Evolutionary conservation across 192 early-diverging fungal species (phyloP), one percentile per base, ranked within the genome.

Genomic region (Pilaira anomala): DNA sequence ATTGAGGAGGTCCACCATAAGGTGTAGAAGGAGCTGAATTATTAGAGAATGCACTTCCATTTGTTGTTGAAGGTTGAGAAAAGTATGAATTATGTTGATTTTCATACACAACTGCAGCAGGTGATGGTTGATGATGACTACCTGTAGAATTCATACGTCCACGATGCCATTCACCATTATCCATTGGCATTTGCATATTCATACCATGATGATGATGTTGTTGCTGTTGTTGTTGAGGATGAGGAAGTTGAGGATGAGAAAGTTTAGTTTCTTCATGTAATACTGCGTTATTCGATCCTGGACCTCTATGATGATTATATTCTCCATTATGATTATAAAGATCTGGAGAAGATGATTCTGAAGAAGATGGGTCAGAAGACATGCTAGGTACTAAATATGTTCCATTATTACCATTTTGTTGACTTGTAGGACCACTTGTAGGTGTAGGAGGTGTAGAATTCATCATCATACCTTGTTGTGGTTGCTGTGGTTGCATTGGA

Each of bases 371-470:
- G 24, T 74, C 75, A 40, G 63, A 50, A 21, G 56, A 36, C 55
- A 77, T 77, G n/a, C 65, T 71, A 24, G 72, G 72, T 2, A 75
- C 66, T 70, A 76, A 71, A 45, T 75, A 75, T 24, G 64, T 48
- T 14, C 58, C 66, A 9, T 62, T 58, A 53, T 57, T 50, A 18
- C 65, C 54, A 7, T 62, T 65, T 39, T 25, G 58, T 64, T 45
- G 71, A 42, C 36, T 33, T 7, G 36, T 21, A 14, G 52, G 44
- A 46, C 22, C 25, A 2, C 52, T 50, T 18, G 63, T 67, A 28
- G 74, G 63, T 4, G 69, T 53, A 24, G 60, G 63, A 12, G 74
- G 74, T 14, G 41, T 30, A 16, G 45, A 60, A n/a, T 18, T 18
- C 67, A 68, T 68, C 60, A 68, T 48, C 67, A 68, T 68, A 24